Evolutionary conservation across 345 rosid species (phyloP), one percentile per base, ranked within the genome.

Genomic region (Moringa oleifera): DNA sequence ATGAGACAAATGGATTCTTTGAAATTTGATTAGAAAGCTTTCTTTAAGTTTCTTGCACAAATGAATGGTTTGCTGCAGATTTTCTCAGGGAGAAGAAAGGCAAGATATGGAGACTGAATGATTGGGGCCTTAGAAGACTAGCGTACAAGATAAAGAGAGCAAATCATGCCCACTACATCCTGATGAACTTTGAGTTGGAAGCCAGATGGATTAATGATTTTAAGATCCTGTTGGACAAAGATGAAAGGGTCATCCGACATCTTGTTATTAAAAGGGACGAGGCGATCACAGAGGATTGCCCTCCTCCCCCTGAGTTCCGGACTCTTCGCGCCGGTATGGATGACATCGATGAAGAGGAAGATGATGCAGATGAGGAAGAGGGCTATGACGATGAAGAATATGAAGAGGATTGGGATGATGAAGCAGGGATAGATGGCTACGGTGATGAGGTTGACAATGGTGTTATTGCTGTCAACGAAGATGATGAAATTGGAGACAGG

Each of bases 131-230:
- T 65, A 88, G 98, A 20, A 83, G 85, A 70, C 79, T 92, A 4
- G 95, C 96, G 11, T 87, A 93, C 84, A 84, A 81, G 76, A 93
- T 93, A 77, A 76, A 86, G 64, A 88, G 90, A 54, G 98, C 98
- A 7, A 82, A 67, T 36, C 78, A 73, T 53, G 98, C 97, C 16
- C 91, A 86, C 74, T 90, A 90, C 76, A 84, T 90, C 3, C 73
- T 93, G 68, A 86, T 90, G 98, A 93, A 93, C 83, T 90, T 93
- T 54, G 97, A 93, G 85, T 49, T 93, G 54, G 97, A 90, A 61
- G 96, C 96, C 0, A 80, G 75, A 71, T 85, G 77, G 87, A 79
- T 90, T 24, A 84, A 93, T 61, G 94, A 87, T 56, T 90, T 93
- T 66, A 93, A 90, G 75, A 71, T 64, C 63, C 58, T 89, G 89